Conservation (phyloP, 2,329 filamentous ascomycete genomes). For the Alternaria gansuensis region DNA sequence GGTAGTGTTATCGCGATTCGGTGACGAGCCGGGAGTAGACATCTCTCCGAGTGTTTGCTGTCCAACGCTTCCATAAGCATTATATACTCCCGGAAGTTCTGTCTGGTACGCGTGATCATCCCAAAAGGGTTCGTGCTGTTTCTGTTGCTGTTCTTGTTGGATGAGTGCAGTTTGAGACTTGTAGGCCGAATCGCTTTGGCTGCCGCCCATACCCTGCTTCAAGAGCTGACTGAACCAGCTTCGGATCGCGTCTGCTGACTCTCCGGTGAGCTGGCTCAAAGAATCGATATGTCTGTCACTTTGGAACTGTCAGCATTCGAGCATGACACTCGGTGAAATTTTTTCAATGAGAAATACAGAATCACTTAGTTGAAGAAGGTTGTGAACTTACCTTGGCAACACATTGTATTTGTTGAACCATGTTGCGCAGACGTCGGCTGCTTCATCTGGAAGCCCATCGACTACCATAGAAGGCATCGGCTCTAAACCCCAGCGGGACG, state of each 20-base stretch:
- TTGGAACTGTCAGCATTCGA: neutral
- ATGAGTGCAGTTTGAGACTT: slow-evolving; percentile 50
- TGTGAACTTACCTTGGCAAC: slow-evolving; percentile 36
- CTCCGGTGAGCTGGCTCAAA: slow-evolving; percentile 49
- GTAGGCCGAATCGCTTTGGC: slow-evolving; percentile 49
- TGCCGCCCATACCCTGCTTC: slow-evolving; percentile 48
- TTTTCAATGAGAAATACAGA: too few species aligned
- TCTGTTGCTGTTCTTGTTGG: slow-evolving; percentile 17
- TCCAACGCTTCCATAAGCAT: slow-evolving; percentile 1
- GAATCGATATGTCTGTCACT: slow-evolving; percentile 51
- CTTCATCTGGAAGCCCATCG: slow-evolving; percentile 48
- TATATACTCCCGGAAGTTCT: slow-evolving; percentile 13
- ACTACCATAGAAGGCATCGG: slow-evolving; percentile 31
- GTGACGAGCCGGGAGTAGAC: slow-evolving; percentile 26
- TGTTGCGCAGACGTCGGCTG: slow-evolving; percentile 50
- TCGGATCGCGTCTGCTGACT: slow-evolving; percentile 44
- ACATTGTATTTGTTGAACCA: slow-evolving; percentile 53
- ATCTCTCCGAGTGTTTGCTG: slow-evolving; percentile 20
- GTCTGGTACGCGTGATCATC: slow-evolving; percentile 28
- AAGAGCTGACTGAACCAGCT: slow-evolving; percentile 50
- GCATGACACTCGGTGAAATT: too few species aligned
- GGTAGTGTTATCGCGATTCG: slow-evolving; percentile 32
- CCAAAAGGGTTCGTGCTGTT: slow-evolving; percentile 34
- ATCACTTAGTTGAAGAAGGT: too few species aligned
- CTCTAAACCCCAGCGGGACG: slow-evolving; percentile 42